Evolutionary conservation across 805 yeast species (phyloP).

Genomic region (Phaffomyces opuntiae): DNA sequence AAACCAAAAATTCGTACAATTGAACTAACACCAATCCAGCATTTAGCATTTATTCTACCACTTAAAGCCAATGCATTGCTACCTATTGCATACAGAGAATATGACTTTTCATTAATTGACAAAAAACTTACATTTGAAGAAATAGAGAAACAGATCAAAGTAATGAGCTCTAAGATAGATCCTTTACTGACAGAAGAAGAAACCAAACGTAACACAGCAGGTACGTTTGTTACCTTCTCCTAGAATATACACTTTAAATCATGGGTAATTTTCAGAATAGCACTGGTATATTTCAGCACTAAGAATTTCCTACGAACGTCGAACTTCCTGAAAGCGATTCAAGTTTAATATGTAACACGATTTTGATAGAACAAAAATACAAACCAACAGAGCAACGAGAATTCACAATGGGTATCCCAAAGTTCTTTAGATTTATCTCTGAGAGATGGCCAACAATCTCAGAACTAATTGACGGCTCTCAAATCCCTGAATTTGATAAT

Average conservation of each 20-base stretch:
- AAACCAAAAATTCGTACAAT: conserved; percentile 43
- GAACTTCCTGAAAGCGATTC: background rate
- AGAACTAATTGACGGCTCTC: conserved; percentile 72
- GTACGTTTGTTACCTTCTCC: no score
- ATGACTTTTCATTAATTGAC: background rate
- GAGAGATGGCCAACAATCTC: conserved; percentile 98
- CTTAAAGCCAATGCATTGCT: conserved; percentile 1
- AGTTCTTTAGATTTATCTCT: conserved; percentile 91
- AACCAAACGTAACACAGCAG: background rate
- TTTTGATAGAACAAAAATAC: background rate
- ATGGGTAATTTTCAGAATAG: conserved; percentile 1
- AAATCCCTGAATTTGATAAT: conserved; percentile 91
- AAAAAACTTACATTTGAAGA: background rate
- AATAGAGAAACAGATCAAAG: background rate
- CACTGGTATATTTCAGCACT: conserved; percentile 8
- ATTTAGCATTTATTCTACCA: conserved; percentile 12
- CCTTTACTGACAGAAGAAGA: background rate
- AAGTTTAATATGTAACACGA: background rate
- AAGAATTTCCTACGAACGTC: background rate
- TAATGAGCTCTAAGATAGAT: background rate
- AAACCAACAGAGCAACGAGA: background rate
- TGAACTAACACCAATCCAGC: conserved; percentile 11
- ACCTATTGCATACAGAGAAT: conserved; percentile 8
- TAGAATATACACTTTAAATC: no score
- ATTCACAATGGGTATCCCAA: conserved; percentile 76